Percentiles rank a stretch among this genome's conserved stretches.
Evolutionary conservation across 306 rosid genomes (phyloP).

Genomic region (Senna tora): DNA sequence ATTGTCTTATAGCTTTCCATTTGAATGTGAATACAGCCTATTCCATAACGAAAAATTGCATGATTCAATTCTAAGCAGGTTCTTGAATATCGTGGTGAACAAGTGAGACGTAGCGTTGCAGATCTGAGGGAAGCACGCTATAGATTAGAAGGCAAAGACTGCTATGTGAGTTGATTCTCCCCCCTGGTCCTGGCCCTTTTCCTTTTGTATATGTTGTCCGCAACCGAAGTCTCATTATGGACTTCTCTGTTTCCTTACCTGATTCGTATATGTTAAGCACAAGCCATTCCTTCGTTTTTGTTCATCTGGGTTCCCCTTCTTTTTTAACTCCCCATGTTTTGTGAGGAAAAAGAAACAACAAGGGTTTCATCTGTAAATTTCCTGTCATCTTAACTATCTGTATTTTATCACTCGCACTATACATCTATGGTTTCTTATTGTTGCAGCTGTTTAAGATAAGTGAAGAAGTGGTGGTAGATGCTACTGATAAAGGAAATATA

Average conservation of each 20-base stretch:
- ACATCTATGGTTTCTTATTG: constrained; percentile 13
- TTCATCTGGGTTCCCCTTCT: neutral
- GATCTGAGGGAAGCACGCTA: constrained; percentile 85
- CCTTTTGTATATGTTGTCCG: neutral
- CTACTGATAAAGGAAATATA: constrained; percentile 90
- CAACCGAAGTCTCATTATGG: constrained; percentile 9
- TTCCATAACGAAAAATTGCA: constrained; percentile 28
- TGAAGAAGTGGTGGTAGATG: constrained; percentile 91
- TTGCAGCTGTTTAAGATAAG: constrained; percentile 87
- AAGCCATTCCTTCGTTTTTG: neutral
- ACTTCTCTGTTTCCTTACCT: neutral
- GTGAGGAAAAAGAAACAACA: neutral
- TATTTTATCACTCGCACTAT: constrained; percentile 23
- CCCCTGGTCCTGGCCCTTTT: neutral
- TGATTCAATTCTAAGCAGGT: constrained; percentile 54
- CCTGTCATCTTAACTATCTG: constrained; percentile 14
- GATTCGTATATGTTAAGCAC: neutral
- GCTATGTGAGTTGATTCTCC: constrained; percentile 67
- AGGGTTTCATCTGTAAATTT: constrained; percentile 1
- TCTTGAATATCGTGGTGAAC: constrained; percentile 95
- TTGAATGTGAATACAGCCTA: constrained; percentile 29
- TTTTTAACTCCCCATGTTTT: neutral
- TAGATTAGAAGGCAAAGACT: constrained; percentile 82
- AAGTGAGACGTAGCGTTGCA: constrained; percentile 75
- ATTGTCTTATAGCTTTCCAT: constrained; percentile 24